Evolutionary conservation across 106 monocot genomes (phyloP).

Genomic region (Platanthera guangdongensis): DNA sequence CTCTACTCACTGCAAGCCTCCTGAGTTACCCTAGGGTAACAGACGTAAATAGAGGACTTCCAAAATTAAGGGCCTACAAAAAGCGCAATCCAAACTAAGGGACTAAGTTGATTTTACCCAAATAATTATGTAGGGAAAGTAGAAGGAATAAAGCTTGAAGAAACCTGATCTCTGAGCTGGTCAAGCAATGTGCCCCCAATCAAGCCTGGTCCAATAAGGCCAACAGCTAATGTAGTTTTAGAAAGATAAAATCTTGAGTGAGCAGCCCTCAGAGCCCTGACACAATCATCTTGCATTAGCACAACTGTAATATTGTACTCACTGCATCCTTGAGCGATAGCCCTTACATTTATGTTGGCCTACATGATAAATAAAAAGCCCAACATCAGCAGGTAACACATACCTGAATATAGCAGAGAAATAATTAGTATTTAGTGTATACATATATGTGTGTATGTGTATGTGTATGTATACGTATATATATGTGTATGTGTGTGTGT

Average conservation of each 20-base stretch:
- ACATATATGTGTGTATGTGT: too few species aligned
- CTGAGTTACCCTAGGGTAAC: too few species aligned
- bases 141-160: conserved; percentile 1
- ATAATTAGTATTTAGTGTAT: not conserved
- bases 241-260: conserved; percentile 96
- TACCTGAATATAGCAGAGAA: not conserved
- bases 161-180: conserved; percentile 93
- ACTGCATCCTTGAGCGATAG: conserved; percentile 98
- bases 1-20: too few species aligned
- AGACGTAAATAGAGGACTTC: too few species aligned
- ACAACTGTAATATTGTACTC: conserved; percentile 99
- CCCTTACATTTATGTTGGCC: conserved; percentile 94
- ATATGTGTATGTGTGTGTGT: too few species aligned
- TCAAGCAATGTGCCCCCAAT: conserved; percentile 88
- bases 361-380: conserved; percentile 19
- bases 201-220: conserved; percentile 93
- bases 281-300: conserved; percentile 79
- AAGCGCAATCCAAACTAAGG: too few species aligned
- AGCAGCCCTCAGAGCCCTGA: conserved; percentile 76
- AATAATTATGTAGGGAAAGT: not conserved
- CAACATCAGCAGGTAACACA: conserved; percentile 4
- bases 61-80: too few species aligned
- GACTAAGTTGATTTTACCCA: too few species aligned
- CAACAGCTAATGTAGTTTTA: conserved; percentile 82
- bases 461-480: too few species aligned